phyloP scores from a whole-genome alignment of 805 yeast species.

The Nakazawaea molendinolei region DNA sequence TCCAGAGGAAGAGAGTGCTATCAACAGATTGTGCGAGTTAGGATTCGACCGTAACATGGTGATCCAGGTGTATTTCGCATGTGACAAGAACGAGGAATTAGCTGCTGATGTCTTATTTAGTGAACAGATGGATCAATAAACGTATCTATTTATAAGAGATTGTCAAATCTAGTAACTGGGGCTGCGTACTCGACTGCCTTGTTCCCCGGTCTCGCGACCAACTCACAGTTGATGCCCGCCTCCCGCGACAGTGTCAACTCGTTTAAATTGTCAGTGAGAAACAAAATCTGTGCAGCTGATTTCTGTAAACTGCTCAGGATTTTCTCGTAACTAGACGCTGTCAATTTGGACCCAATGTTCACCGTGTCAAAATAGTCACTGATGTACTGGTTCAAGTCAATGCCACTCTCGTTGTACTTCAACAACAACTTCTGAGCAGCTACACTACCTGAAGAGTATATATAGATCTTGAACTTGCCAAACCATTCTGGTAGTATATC shows the following conservation, averaged over 20 bases:
- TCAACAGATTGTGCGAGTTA: constrained; percentile 79
- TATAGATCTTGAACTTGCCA: constrained; percentile 37
- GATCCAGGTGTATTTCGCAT: constrained; percentile 92
- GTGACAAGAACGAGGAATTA: constrained; percentile 95
- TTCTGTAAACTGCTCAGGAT: too few species aligned
- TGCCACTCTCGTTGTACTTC: constrained; percentile 43
- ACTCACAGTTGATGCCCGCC: constrained; percentile 45
- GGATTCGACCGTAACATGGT: constrained; percentile 89
- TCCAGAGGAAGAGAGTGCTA: constrained; percentile 84
- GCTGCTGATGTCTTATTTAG: constrained; percentile 88
- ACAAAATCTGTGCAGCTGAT: constrained; percentile 41
- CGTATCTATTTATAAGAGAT: constrained; percentile 14
- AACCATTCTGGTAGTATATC: constrained; percentile 41
- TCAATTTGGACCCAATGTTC: constrained; percentile 71
- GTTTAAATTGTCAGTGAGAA: constrained; percentile 72
- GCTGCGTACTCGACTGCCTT: constrained; percentile 33
- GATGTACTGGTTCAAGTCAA: constrained; percentile 48
- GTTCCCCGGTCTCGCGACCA: constrained; percentile 77
- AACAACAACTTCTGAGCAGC: constrained; percentile 81
- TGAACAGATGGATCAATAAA: constrained; percentile 33
- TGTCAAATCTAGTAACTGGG: constrained; percentile 23
- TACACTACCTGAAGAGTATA: constrained; percentile 87
- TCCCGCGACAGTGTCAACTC: constrained; percentile 59
- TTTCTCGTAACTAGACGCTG: constrained; percentile 45
- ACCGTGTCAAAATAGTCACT: constrained; percentile 79